Base-by-base conservation (phyloP, 495 filamentous ascomycete genomes). In the Rostrohypoxylon terebratum region DNA sequence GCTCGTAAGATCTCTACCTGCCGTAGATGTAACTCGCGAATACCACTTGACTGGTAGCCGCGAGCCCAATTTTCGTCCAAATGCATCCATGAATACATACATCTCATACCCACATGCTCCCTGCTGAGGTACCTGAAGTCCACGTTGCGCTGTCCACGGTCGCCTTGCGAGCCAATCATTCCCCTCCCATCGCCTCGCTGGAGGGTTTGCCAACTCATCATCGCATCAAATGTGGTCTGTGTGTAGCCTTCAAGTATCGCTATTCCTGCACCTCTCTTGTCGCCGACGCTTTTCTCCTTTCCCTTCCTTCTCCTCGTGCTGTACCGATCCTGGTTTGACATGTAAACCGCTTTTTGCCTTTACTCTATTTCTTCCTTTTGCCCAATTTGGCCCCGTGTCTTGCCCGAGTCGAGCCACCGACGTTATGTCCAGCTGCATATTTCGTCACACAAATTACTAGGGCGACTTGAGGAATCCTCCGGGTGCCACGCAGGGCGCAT, bases 201-300 rank as follows among this genome's bases (percentile, higher is more conserved):
- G 76, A 77, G 72, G 74, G 71, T 78, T 79, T 79, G 79, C 78
- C 79, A 81, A 80, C 79, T 79, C 79, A 81, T 81, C 79, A 79
- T 77, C 79, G 79, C 79, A 81, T 81, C 77, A 81, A 80, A 76
- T 74, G 77, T 81, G 80, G 78, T 83, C 79, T 81, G 79, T 83
- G 80, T 79, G 81, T 79, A 80, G 74, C 77, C 73, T 75, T 77
- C 70, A 74, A 77, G 66, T 71, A 78, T 76, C 63, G 64, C 69
- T 66, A 63, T 55, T 75, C 58, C 67, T 72, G 72, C 68, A 67
- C 70, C 60, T 72, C 68, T 78, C 66, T 63, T 74, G 64, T 58
- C 63, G 55, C 60, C 67, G 63, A 57, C 36, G 58, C 53, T 59
- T 53, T 65, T 70, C 54, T 63, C 62, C 62, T 59, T 59, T 62